These are phyloP conservation scores for Lyophyllum decastes DNA, from an alignment of 768 basidiomycete species.

Conservation along the genomic window DNA sequence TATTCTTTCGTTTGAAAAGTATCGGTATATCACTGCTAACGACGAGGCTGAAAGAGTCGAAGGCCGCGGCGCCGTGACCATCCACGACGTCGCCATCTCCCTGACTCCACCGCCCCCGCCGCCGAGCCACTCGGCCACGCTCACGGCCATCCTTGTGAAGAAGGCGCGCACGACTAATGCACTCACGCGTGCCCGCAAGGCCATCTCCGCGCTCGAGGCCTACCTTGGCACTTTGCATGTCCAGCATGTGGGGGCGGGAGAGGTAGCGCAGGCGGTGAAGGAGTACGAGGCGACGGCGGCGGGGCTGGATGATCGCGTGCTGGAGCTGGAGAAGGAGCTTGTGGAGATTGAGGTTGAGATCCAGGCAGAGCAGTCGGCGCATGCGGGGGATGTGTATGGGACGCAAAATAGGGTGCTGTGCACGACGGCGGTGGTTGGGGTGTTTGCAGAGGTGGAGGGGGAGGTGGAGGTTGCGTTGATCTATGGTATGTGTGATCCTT, in stretches of 20 bases:
- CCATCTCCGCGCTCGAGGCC: conserved; percentile 28
- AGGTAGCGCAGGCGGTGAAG: conserved; percentile 30
- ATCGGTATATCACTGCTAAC: not conserved
- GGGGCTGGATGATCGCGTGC: conserved; percentile 32
- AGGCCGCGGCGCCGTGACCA: conserved; percentile 35
- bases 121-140: no score
- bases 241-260: conserved; percentile 28
- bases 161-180: no score
- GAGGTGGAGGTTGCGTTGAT: conserved; percentile 38
- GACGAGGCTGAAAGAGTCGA: conserved; percentile 26
- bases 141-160: no score
- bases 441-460: conserved; percentile 37
- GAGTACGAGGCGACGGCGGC: conserved; percentile 33
- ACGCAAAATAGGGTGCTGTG: conserved; percentile 25
- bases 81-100: conserved; percentile 29
- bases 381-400: conserved; percentile 1
- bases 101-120: no score
- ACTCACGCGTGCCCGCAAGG: conserved; percentile 9
- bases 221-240: conserved; percentile 37
- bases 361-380: conserved; percentile 22
- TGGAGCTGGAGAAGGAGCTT: conserved; percentile 30
- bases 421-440: conserved; percentile 30
- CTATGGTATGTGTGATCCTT: conserved; percentile 32
- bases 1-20: conserved; percentile 14
- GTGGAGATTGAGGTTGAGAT: conserved; percentile 25